phyloP scores from a whole-genome alignment of 2,329 filamentous ascomycete species.

The Epichloe sp. region DNA sequence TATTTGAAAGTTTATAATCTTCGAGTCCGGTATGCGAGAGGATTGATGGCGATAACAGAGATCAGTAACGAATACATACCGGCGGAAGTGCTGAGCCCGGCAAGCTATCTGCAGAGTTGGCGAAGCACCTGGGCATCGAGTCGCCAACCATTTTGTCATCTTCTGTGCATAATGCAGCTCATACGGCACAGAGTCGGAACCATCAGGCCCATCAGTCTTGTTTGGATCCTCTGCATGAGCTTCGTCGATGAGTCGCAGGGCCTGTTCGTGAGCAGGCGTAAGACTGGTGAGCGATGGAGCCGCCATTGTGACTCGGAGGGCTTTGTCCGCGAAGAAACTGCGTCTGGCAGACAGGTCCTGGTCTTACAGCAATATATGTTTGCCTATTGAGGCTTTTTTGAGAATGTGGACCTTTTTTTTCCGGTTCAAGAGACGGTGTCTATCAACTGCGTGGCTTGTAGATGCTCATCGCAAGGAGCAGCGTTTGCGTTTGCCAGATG shows the following conservation, averaged over 20 bases:
- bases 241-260: constrained; percentile 57
- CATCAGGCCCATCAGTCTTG: constrained; percentile 26
- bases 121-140: constrained; percentile 47
- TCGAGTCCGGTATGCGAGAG: no score
- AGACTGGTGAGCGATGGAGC: neutral
- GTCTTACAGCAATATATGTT: no score
- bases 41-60: no score
- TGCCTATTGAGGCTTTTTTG: no score
- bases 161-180: constrained; percentile 73
- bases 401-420: no score
- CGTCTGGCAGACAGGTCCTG: no score
- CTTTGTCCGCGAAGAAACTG: no score
- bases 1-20: no score
- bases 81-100: constrained; percentile 71
- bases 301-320: neutral
- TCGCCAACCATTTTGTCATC: constrained; percentile 61
- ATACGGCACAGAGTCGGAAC: constrained; percentile 44
- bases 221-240: constrained; percentile 33
- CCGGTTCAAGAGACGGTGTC: neutral
- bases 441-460: neutral
- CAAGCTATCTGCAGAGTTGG: constrained; percentile 61
- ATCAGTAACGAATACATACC: constrained; percentile 21
- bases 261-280: constrained; percentile 26
- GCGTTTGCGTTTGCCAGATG: no score
- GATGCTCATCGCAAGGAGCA: neutral